Conservation (phyloP, 768 basidiomycete species). For the Symmetrospora coprosmae region DNA sequence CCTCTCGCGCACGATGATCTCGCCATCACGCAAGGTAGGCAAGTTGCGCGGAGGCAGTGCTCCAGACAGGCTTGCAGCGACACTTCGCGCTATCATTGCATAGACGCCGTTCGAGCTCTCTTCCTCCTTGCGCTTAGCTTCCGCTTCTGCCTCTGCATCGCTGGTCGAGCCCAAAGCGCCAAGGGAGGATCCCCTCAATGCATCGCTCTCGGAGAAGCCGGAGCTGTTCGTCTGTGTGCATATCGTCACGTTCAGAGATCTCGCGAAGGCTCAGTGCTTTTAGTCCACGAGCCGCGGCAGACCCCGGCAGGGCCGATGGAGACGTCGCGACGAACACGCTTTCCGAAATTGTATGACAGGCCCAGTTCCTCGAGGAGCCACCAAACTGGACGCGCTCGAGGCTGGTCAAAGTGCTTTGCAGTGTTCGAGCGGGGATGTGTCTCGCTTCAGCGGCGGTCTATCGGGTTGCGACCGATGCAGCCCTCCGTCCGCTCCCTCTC, state of each 20-base stretch:
- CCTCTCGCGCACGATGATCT: constrained; percentile 7
- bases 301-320: neutral
- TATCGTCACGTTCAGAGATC: neutral
- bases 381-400: neutral
- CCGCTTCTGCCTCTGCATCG: neutral
- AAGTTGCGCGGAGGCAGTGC: constrained; percentile 6
- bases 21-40: constrained; percentile 1
- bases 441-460: neutral
- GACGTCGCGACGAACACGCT: neutral
- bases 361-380: constrained; percentile 18
- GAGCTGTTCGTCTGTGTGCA: too few species aligned
- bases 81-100: neutral
- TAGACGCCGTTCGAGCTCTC: neutral
- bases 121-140: neutral
- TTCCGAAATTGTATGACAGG: neutral
- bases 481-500: neutral
- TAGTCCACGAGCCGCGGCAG: neutral
- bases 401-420: neutral
- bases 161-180: too few species aligned
- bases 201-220: too few species aligned
- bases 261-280: neutral
- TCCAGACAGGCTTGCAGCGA: constrained; percentile 4
- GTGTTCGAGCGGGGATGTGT: neutral
- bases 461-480: neutral
- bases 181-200: too few species aligned